A percentile compares a stretch with the other conserved stretches of the same genome.
Conservation (phyloP, 495 filamentous ascomycete genomes). For the Tuber brumale region DNA sequence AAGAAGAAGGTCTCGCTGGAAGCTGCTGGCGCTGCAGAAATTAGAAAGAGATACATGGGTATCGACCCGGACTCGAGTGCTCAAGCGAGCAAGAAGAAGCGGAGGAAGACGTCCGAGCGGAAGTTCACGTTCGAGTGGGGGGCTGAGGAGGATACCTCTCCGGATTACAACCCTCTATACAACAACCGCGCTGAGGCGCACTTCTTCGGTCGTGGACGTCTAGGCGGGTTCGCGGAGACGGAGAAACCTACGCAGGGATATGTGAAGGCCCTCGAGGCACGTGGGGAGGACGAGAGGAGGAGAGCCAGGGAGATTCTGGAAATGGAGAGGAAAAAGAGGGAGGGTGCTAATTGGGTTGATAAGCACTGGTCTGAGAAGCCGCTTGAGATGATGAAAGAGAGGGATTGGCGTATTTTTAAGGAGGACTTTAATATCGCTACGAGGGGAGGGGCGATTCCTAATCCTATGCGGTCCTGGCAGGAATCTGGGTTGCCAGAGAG, state of each 20-base stretch:
- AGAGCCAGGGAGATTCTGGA: conserved; percentile 78
- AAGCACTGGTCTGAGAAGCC: conserved; percentile 99
- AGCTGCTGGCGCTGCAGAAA: conserved; percentile 68
- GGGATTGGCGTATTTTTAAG: conserved; percentile 99
- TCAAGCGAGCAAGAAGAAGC: conserved; percentile 95
- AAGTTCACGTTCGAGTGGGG: conserved; percentile 99
- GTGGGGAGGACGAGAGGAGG: conserved; percentile 75
- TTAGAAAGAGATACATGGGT: conserved; percentile 86
- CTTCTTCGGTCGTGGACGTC: conserved; percentile 72
- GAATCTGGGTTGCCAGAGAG: conserved; percentile 77
- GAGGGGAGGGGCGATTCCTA: conserved; percentile 81
- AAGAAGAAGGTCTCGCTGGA: conserved; percentile 59
- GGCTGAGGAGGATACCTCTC: conserved; percentile 86
- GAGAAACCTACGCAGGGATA: conserved; percentile 66
- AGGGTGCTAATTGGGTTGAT: conserved; percentile 63
- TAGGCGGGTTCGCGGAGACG: conserved; percentile 76
- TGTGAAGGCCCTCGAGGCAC: conserved; percentile 66
- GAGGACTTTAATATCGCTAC: conserved; percentile 97
- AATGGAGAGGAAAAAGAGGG: conserved; percentile 73
- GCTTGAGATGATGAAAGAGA: conserved; percentile 90
- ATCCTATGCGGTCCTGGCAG: conserved; percentile 92
- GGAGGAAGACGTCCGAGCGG: conserved; percentile 83
- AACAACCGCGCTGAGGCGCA: conserved; percentile 62
- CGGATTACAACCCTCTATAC: conserved; percentile 85
- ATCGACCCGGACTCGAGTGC: conserved; percentile 78